Conservation (phyloP, 345 rosid genomes). For the Dipteronia sinensis region DNA sequence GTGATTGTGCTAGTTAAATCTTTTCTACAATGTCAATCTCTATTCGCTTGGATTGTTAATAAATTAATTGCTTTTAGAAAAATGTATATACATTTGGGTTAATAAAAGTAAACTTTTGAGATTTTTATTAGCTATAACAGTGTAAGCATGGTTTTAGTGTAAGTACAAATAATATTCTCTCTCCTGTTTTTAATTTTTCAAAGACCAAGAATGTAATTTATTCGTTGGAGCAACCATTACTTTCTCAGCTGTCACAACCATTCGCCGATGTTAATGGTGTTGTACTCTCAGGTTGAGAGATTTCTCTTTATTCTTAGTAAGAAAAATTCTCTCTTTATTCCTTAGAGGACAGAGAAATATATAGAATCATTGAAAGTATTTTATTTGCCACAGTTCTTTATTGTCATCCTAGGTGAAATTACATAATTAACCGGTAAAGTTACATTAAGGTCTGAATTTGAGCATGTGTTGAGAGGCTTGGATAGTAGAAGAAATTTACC, state of each 20-base stretch:
- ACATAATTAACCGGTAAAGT: not conserved
- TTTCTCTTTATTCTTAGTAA: not conserved
- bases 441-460: not conserved
- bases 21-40: not conserved
- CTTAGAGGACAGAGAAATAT: not conserved
- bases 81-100: not conserved
- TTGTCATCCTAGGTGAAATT: not conserved
- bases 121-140: not conserved
- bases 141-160: not conserved
- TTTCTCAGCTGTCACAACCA: not conserved
- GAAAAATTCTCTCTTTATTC: not conserved
- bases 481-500: not conserved
- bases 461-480: not conserved
- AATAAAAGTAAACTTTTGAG: not conserved
- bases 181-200: not conserved
- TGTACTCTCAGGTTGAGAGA: not conserved
- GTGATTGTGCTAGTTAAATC: not conserved
- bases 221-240: not conserved
- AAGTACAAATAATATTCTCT: not conserved
- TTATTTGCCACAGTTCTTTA: not conserved
- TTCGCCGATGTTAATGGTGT: not conserved
- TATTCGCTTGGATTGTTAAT: not conserved
- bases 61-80: not conserved
- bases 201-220: not conserved
- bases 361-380: not conserved